These are phyloP conservation scores for Chaetomium olivaceum DNA, from an alignment of 2,329 filamentous ascomycete genomes.

Conservation along the genomic window DNA sequence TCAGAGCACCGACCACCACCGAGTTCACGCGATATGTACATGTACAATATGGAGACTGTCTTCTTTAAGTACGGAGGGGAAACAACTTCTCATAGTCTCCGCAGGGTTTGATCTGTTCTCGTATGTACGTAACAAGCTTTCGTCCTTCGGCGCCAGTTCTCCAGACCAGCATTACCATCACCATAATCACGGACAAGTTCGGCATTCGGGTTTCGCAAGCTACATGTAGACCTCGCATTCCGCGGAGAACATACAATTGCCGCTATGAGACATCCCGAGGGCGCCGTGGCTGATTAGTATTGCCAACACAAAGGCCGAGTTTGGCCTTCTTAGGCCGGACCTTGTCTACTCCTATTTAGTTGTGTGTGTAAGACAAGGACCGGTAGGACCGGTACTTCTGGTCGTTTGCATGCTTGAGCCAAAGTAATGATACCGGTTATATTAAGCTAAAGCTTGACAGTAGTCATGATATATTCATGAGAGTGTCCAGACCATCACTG, in stretches of 20 bases:
- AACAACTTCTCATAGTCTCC: not conserved
- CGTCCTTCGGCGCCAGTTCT: not conserved
- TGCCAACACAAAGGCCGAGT: not conserved
- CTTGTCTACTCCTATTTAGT: not conserved
- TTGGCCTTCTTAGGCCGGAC: no score
- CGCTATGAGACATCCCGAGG: not conserved
- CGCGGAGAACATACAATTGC: not conserved
- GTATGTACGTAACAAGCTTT: not conserved
- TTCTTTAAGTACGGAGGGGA: not conserved
- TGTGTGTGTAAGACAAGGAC: not conserved
- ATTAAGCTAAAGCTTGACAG: no score
- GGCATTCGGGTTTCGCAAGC: not conserved
- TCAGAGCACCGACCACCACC: not conserved
- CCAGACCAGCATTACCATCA: not conserved
- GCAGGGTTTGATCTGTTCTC: not conserved
- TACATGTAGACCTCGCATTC: not conserved
- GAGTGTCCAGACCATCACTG: no score
- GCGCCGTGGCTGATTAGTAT: not conserved
- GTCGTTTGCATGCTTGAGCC: not conserved
- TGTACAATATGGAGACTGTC: no score
- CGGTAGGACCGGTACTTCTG: not conserved
- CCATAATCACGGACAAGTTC: not conserved
- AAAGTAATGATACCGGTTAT: not conserved
- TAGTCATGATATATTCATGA: no score
- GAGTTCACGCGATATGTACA: no score